Base-by-base conservation (phyloP, 352 stramenopile species). In the Pythium insidiosum region DNA sequence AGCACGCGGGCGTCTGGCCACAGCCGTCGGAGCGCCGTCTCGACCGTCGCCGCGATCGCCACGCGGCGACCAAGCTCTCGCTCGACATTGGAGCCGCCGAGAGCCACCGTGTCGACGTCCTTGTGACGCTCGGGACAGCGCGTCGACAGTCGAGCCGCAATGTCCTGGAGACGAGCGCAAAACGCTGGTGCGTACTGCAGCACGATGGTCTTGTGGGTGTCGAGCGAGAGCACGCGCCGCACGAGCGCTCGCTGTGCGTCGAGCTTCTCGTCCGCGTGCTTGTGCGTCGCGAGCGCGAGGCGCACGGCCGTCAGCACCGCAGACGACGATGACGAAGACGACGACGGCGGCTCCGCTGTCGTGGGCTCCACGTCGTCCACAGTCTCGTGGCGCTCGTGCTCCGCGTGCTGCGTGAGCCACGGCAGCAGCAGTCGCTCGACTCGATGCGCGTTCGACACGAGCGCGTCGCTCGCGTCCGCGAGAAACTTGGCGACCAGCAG, bases 1-100 rank as follows among this genome's bases (percentile, higher is more conserved):
- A 73, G 5, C 3, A 87, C 74, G 24, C 54, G 55, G 3, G 73
- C 72, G 48, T 92, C 76, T 0, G 74, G 69, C 79, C 76, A 92
- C 37, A 88, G 51, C 46, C 76, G 49, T 2, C 53, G 56, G 29
- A 92, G 47, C 6, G 65, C 18, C 1, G 36, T 40, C 37, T 89
- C 70, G 2, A 87, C 51, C 5, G 57, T 63, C 13, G 22, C 11
- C 13, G 62, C 59, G 0, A 88, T 54, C 29, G 34, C 25, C 4
- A 61, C 33, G 16, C 66, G 52, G 13, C 61, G 56, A n/a, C 37
- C 21, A 13, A 63, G 57, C 29, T 78, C 63, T 13, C 21, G 38
- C 1, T 53, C 20, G 9, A 58, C 2, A 0, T 23, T 18, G 12
- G 48, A 38, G 6, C 20, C 5, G 2, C 26, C 10, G 7, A 20